These are phyloP conservation scores for Suhomyces sp. DNA, from an alignment of 805 yeast species.

Conservation along the genomic window DNA sequence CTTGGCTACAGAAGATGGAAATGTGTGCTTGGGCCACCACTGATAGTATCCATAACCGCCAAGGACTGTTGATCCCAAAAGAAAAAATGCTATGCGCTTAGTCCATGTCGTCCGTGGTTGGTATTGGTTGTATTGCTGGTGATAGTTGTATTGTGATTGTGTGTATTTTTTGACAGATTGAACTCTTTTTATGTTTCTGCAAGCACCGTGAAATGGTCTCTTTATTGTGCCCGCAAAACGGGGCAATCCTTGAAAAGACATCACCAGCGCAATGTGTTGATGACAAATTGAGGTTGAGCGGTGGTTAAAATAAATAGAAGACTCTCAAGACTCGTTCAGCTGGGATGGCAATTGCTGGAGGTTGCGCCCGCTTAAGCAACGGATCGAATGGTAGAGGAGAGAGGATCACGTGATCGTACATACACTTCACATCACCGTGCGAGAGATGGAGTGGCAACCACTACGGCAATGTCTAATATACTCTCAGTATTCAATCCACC, in stretches of 20 bases:
- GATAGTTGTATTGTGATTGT: conserved; percentile 13
- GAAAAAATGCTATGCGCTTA: conserved; percentile 7
- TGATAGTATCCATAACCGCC: conserved; percentile 35
- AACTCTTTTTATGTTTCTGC: not conserved
- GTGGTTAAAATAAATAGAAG: not conserved
- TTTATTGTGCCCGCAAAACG: not conserved
- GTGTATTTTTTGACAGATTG: not conserved
- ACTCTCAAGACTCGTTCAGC: not conserved
- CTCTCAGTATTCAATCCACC: conserved; percentile 52
- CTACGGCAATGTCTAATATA: conserved; percentile 43
- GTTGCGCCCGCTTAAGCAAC: not conserved
- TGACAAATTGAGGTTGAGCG: not conserved
- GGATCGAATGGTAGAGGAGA: not conserved
- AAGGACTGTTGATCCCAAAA: conserved; percentile 12
- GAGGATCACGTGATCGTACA: not conserved
- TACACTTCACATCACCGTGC: not conserved
- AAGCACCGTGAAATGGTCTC: not conserved
- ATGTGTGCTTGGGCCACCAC: conserved; percentile 68
- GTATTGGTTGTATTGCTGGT: conserved; percentile 11
- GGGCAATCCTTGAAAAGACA: not conserved
- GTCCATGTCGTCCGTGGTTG: conserved; percentile 5
- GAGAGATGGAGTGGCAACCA: not conserved
- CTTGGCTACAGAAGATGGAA: conserved; percentile 68
- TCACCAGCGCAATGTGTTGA: not conserved
- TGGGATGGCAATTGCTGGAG: not conserved